A percentile compares a stretch with the other conserved stretches of the same genome.
Conservation (phyloP, 2,329 filamentous ascomycete species). For the Ophiognomonia clavigignenti-juglandacearum region DNA sequence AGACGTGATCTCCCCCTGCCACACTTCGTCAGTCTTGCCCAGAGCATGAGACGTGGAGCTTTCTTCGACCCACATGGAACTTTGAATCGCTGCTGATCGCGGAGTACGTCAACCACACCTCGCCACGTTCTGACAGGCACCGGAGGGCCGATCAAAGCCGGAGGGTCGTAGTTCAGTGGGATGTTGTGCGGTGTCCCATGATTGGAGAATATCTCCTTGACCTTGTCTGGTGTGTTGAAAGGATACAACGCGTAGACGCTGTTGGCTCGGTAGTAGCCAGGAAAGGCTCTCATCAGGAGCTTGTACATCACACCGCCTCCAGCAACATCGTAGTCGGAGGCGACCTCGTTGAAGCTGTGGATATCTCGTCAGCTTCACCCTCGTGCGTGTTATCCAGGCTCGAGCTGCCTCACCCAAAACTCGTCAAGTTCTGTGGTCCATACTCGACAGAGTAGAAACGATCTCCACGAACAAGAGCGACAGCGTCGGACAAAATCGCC, state of each 20-base stretch:
- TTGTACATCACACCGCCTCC: conserved; percentile 11
- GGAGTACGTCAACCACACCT: conserved; percentile 21
- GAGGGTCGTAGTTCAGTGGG: conserved; percentile 20
- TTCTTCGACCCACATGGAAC: conserved; percentile 23
- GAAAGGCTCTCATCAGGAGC: conserved; percentile 5
- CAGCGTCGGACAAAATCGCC: conserved; percentile 58
- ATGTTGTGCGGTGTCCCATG: conserved; percentile 18
- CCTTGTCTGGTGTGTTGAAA: conserved; percentile 21
- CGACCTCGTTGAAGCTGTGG: conserved; percentile 2
- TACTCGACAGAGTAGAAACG: conserved; percentile 61
- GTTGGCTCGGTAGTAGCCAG: conserved; percentile 8
- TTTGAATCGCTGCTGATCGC: conserved; percentile 23
- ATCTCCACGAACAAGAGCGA: conserved; percentile 58
- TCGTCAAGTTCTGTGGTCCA: conserved; percentile 56
- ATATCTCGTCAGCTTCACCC: not conserved
- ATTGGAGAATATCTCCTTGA: conserved; percentile 17
- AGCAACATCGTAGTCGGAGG: conserved; percentile 4
- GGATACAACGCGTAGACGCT: conserved; percentile 25
- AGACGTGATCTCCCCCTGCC: conserved; percentile 20
- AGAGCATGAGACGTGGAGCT: too few relatives aligned
- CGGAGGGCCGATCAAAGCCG: conserved; percentile 14
- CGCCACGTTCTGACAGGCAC: conserved; percentile 20
- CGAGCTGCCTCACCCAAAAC: conserved; percentile 55
- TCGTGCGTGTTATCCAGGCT: not conserved
- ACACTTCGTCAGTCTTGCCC: not conserved